Conservation (phyloP, 164 flowering plant genomes). For the Pachysandra terminalis region DNA sequence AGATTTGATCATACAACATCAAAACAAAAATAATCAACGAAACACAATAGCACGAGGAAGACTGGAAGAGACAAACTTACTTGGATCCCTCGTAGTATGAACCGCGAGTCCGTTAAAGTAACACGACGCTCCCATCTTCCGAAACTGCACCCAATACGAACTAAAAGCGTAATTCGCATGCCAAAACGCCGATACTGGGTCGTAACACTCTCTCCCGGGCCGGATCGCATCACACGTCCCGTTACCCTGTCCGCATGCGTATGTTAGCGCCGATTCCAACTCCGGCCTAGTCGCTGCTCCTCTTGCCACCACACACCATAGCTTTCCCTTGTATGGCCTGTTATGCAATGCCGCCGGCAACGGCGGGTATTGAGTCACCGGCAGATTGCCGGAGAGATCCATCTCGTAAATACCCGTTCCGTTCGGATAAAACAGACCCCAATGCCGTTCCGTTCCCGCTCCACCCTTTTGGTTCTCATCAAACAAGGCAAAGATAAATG, state of each 20-base stretch:
- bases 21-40: no score
- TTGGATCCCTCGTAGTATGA: constrained; percentile 37
- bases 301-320: constrained; percentile 46
- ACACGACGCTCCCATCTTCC: constrained; percentile 27
- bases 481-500: constrained; percentile 36
- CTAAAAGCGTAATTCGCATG: constrained; percentile 57
- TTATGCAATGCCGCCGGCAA: constrained; percentile 32
- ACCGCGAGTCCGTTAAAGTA: constrained; percentile 53
- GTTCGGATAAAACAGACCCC: constrained; percentile 32
- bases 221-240: constrained; percentile 35
- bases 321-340: constrained; percentile 32
- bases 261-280: constrained; percentile 19
- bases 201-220: constrained; percentile 31
- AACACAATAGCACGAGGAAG: no score
- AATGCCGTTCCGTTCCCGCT: constrained; percentile 45
- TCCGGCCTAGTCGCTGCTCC: constrained; percentile 12
- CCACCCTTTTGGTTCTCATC: constrained; percentile 45
- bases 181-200: constrained; percentile 20
- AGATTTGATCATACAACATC: no score
- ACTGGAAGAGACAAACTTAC: constrained; percentile 20
- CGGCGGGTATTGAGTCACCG: background rate
- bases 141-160: constrained; percentile 43
- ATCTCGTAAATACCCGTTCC: constrained; percentile 30
- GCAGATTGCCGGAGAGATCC: constrained; percentile 29
- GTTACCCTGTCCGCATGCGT: constrained; percentile 30